These are phyloP conservation scores for Ascochyta clinopodiicola DNA, from an alignment of 2,329 filamentous ascomycete species.

Conservation along the genomic window DNA sequence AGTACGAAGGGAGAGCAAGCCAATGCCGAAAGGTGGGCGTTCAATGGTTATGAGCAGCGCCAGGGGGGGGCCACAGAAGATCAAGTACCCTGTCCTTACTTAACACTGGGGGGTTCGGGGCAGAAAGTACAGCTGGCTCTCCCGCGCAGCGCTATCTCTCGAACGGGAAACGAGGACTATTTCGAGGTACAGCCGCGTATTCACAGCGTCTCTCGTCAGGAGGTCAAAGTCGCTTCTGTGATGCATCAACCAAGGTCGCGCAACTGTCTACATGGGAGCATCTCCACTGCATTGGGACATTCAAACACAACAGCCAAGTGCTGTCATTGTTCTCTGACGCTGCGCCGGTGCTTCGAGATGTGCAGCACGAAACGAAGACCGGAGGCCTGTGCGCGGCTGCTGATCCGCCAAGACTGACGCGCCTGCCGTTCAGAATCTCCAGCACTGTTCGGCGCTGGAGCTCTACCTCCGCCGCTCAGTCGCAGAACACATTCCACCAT, in stretches of 20 bases:
- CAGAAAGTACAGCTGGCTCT: slow-evolving; percentile 41
- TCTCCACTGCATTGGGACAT: too few relatives aligned
- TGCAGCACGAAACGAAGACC: not conserved
- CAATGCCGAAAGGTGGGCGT: slow-evolving; percentile 29
- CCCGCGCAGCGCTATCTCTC: slow-evolving; percentile 20
- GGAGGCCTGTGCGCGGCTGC: slow-evolving; percentile 8
- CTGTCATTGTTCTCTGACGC: slow-evolving; percentile 2
- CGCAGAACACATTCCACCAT: slow-evolving; percentile 24
- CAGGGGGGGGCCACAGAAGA: slow-evolving; percentile 30
- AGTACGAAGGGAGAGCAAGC: slow-evolving; percentile 42
- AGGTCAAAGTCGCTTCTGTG: not conserved
- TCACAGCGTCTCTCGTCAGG: slow-evolving; percentile 5
- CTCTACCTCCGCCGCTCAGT: slow-evolving; percentile 16
- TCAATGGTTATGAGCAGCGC: slow-evolving; percentile 30
- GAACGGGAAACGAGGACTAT: slow-evolving; percentile 34
- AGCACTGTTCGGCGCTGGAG: slow-evolving; percentile 2
- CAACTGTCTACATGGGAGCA: not conserved
- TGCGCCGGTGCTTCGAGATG: slow-evolving; percentile 8
- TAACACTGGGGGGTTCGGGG: slow-evolving; percentile 11
- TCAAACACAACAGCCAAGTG: not conserved
- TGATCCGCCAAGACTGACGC: slow-evolving; percentile 19
- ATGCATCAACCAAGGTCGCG: not conserved
- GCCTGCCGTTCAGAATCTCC: slow-evolving; percentile 14
- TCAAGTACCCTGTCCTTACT: slow-evolving; percentile 38
- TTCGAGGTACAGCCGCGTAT: slow-evolving; percentile 19